Percentiles rank a stretch among this genome's conserved stretches.
Conservation (phyloP, 805 yeast species). For the Starmerella davenportii region DNA sequence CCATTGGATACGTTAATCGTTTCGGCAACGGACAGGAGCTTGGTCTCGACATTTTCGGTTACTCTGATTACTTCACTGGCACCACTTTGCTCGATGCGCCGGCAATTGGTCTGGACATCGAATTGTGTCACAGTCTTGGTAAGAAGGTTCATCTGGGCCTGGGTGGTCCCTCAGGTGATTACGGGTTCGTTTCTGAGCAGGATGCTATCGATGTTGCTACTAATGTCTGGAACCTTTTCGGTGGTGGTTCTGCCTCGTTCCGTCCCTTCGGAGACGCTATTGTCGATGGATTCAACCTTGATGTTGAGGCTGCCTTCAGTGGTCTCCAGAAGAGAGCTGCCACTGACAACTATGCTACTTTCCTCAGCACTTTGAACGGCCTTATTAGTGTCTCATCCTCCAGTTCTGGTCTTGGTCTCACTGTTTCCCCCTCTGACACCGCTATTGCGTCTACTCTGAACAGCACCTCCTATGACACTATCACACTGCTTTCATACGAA, state of each 20-base stretch:
- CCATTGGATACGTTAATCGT: slow-evolving; percentile 49
- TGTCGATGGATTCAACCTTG: slow-evolving; percentile 71
- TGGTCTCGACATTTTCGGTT: slow-evolving; percentile 41
- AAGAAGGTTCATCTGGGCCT: slow-evolving; percentile 60
- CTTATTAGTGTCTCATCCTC: slow-evolving; percentile 46
- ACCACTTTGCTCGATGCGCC: slow-evolving; percentile 30
- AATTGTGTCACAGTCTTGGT: slow-evolving; percentile 60
- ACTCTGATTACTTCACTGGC: slow-evolving; percentile 20
- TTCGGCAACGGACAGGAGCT: slow-evolving; percentile 31
- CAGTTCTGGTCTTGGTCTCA: slow-evolving; percentile 52
- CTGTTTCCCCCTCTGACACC: slow-evolving; percentile 21
- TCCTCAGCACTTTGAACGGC: slow-evolving; percentile 74
- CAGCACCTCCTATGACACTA: slow-evolving; percentile 37
- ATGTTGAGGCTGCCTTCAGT: slow-evolving; percentile 37
- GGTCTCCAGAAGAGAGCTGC: slow-evolving; percentile 52
- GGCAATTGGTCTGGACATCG: slow-evolving; percentile 41
- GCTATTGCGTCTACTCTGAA: neutral
- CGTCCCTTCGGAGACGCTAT: slow-evolving; percentile 55
- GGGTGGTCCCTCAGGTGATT: slow-evolving; percentile 50
- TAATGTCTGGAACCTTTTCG: slow-evolving; percentile 36
- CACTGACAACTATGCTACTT: slow-evolving; percentile 30
- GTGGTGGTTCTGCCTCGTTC: slow-evolving; percentile 25
- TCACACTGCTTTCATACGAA: too few relatives aligned
- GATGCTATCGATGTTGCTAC: slow-evolving; percentile 43
- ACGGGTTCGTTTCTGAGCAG: slow-evolving; percentile 33